These are phyloP conservation scores for Furcasterigmium sp. DNA, from an alignment of 2,329 filamentous ascomycete species.

Conservation along the genomic window DNA sequence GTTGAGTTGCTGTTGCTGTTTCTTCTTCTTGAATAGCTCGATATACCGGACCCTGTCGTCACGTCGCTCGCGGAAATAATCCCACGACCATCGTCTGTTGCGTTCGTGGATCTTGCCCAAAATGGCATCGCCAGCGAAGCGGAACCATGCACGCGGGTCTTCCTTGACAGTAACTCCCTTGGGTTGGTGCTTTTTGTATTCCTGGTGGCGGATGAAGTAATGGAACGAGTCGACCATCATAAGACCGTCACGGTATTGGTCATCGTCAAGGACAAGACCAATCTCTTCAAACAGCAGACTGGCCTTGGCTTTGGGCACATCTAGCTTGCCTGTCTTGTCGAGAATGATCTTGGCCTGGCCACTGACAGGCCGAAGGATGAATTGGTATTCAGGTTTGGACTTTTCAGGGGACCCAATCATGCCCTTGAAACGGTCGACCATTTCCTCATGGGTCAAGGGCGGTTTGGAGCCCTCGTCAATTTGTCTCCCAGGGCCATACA, in stretches of 20 bases:
- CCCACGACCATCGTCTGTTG: constrained; percentile 94
- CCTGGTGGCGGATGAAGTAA: constrained; percentile 95
- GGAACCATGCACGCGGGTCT: constrained; percentile 86
- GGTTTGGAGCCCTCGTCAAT: constrained; percentile 55
- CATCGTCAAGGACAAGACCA: constrained; percentile 92
- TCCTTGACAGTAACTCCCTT: constrained; percentile 77
- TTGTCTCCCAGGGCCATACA: constrained; percentile 79
- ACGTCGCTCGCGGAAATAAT: constrained; percentile 84
- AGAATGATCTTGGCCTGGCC: constrained; percentile 92
- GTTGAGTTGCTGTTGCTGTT: constrained; percentile 66
- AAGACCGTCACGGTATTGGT: constrained; percentile 92
- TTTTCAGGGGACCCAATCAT: constrained; percentile 74
- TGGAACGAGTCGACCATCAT: constrained; percentile 99
- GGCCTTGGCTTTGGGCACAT: constrained; percentile 82
- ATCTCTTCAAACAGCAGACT: constrained; percentile 94
- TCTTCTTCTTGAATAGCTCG: constrained; percentile 91
- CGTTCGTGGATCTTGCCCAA: constrained; percentile 91
- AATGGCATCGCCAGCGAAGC: constrained; percentile 85
- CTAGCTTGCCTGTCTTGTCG: constrained; percentile 81
- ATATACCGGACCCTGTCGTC: constrained; percentile 90
- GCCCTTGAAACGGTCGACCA: constrained; percentile 70
- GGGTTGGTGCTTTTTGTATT: constrained; percentile 90
- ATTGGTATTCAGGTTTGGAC: constrained; percentile 64
- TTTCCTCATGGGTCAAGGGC: constrained; percentile 64
- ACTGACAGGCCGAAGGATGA: constrained; percentile 92